These are phyloP conservation scores for Ophiorrhiza pumila DNA, from an alignment of 257 asterid species.

Conservation along the genomic window DNA sequence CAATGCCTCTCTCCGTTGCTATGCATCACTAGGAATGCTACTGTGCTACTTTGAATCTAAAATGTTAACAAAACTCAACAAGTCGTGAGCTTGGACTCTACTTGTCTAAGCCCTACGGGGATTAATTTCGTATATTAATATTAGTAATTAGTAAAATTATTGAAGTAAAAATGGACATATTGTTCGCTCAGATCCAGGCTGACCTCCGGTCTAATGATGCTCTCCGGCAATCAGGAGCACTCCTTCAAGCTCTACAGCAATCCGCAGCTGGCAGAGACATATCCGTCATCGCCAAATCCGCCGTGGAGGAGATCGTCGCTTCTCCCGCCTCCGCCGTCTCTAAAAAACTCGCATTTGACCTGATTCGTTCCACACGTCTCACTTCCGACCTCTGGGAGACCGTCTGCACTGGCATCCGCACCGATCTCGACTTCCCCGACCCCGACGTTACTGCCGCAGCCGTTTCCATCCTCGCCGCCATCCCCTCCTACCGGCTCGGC, in stretches of 20 bases:
- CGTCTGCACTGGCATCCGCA: constrained; percentile 71
- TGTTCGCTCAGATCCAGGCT: constrained; percentile 89
- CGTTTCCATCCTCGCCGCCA: constrained; percentile 79
- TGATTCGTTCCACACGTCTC: constrained; percentile 81
- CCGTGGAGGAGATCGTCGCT: constrained; percentile 91
- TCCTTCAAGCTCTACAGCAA: constrained; percentile 89
- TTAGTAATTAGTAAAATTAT: too few species aligned
- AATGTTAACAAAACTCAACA: too few species aligned
- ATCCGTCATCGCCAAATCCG: constrained; percentile 80
- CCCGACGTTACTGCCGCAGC: constrained; percentile 93
- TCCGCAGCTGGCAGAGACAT: constrained; percentile 92
- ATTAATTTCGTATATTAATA: too few species aligned
- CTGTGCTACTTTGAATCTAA: too few species aligned
- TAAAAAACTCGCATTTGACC: constrained; percentile 82
- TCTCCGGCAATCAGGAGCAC: constrained; percentile 86
- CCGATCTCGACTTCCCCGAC: constrained; percentile 84
- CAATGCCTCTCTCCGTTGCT: too few species aligned
- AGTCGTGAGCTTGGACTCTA: too few species aligned
- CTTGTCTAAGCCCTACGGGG: too few species aligned
- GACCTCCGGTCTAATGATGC: constrained; percentile 90
- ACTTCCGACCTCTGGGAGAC: constrained; percentile 82
- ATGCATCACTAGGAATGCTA: too few species aligned
- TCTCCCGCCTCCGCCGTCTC: constrained; percentile 91
- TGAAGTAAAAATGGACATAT: constrained; percentile 95
- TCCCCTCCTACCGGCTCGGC: constrained; percentile 76